Conservation (phyloP, 148 eudicot genomes). For the Silene latifolia region DNA sequence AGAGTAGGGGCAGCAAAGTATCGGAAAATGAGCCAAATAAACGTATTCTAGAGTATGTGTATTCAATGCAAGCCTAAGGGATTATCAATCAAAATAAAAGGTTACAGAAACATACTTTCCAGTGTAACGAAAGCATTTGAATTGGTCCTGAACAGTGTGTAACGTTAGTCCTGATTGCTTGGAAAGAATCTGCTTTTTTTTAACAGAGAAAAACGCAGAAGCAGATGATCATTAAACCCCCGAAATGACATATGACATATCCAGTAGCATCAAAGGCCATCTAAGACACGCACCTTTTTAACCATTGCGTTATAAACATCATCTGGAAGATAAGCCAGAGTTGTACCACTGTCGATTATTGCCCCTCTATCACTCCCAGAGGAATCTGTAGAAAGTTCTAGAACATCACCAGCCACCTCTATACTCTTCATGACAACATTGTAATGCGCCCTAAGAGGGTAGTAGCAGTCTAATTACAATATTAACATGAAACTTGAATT, state of each 20-base stretch:
- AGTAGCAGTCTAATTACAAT: conserved; percentile 40
- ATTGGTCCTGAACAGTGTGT: conserved; percentile 58
- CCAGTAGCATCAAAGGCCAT: conserved; percentile 4
- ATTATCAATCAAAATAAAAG: neutral
- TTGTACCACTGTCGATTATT: conserved; percentile 90
- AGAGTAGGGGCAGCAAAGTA: neutral
- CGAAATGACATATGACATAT: neutral
- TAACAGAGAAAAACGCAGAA: neutral
- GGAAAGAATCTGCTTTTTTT: conserved; percentile 45
- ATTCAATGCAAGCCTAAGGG: conserved; percentile 7
- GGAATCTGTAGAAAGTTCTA: conserved; percentile 45
- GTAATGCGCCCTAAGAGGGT: conserved; percentile 76
- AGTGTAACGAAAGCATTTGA: conserved; percentile 60
- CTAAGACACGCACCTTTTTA: conserved; percentile 32
- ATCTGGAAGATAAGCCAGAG: conserved; percentile 82
- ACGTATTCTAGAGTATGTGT: neutral
- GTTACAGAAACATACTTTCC: conserved; percentile 47
- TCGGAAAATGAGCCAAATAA: neutral
- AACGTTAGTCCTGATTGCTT: conserved; percentile 47
- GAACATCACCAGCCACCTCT: conserved; percentile 59
- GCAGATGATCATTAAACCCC: neutral
- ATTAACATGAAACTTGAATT: conserved; percentile 8
- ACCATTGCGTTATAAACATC: conserved; percentile 48
- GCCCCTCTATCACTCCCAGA: conserved; percentile 38
- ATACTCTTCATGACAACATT: conserved; percentile 59